These are phyloP conservation scores for Parastagonospora avenae DNA, from an alignment of 2,329 filamentous ascomycete species.

Conservation along the genomic window DNA sequence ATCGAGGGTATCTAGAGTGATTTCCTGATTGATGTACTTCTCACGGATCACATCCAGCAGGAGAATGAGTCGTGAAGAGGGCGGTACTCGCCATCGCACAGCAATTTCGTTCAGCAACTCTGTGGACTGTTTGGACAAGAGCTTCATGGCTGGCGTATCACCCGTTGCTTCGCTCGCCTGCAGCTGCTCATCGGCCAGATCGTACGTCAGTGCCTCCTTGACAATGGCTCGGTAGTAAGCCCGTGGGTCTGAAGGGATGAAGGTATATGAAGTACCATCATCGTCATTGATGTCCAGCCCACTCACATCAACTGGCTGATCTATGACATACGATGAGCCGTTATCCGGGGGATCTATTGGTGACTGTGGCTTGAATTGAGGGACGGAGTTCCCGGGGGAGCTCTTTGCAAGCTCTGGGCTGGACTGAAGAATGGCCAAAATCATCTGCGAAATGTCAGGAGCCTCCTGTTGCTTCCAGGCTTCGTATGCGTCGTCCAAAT, in stretches of 20 bases:
- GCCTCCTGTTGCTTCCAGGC: constrained; percentile 90
- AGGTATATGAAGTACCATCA: constrained; percentile 75
- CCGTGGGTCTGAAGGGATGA: constrained; percentile 84
- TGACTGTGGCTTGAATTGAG: constrained; percentile 57
- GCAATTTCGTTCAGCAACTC: constrained; percentile 86
- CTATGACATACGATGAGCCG: constrained; percentile 62
- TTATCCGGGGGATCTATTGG: constrained; percentile 48
- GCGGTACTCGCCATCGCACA: constrained; percentile 86
- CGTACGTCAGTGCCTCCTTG: constrained; percentile 71
- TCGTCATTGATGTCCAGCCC: constrained; percentile 65
- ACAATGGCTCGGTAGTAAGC: constrained; percentile 83
- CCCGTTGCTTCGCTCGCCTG: constrained; percentile 56
- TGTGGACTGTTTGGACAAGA: constrained; percentile 75
- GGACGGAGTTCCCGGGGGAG: constrained; percentile 65
- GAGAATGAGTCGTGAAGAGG: constrained; percentile 77
- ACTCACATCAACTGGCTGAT: constrained; percentile 71
- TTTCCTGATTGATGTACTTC: constrained; percentile 83
- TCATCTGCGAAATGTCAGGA: constrained; percentile 88
- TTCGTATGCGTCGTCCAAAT: constrained; percentile 84
- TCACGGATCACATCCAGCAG: constrained; percentile 84
- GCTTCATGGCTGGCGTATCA: constrained; percentile 56
- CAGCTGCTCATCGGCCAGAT: constrained; percentile 61
- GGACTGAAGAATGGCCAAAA: constrained; percentile 85
- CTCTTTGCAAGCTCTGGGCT: constrained; percentile 84
- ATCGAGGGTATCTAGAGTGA: constrained; percentile 81